Conservation (phyloP, 495 filamentous ascomycete species). For the Tuber brumale region DNA sequence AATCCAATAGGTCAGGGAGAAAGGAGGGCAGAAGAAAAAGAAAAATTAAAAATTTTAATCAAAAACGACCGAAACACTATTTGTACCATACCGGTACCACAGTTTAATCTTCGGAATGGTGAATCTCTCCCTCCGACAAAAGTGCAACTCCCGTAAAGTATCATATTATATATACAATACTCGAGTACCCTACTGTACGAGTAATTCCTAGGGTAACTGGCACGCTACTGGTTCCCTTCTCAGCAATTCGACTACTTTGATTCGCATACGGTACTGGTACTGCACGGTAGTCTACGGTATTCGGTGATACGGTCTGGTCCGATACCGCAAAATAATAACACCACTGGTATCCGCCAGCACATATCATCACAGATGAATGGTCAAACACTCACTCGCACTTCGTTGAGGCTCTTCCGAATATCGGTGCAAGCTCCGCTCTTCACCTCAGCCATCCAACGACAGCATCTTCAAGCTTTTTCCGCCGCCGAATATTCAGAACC, state of each 20-base stretch:
- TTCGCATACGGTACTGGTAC: not conserved
- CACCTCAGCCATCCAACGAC: not conserved
- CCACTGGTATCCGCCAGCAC: not conserved
- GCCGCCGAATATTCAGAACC: constrained; percentile 22
- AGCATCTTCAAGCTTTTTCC: constrained; percentile 9
- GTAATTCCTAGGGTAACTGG: not conserved
- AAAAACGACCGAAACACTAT: not conserved
- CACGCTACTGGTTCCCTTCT: not conserved
- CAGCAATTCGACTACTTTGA: not conserved
- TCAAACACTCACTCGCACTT: not conserved
- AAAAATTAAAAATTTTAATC: not conserved
- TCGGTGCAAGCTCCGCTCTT: not conserved
- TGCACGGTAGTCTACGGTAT: not conserved
- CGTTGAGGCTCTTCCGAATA: not conserved
- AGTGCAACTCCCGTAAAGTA: not conserved
- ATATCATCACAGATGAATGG: not conserved
- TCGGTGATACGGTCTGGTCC: not conserved
- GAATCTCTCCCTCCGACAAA: not conserved
- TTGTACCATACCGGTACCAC: constrained; percentile 1
- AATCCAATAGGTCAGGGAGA: not conserved
- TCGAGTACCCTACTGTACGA: not conserved
- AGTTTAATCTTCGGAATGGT: not conserved
- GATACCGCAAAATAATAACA: not conserved
- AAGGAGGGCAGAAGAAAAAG: not conserved
- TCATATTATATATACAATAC: not conserved